Evolutionary conservation across 306 rosid genomes (phyloP), one percentile per base, ranked within the genome.

Genomic region (Rosa persica): DNA sequence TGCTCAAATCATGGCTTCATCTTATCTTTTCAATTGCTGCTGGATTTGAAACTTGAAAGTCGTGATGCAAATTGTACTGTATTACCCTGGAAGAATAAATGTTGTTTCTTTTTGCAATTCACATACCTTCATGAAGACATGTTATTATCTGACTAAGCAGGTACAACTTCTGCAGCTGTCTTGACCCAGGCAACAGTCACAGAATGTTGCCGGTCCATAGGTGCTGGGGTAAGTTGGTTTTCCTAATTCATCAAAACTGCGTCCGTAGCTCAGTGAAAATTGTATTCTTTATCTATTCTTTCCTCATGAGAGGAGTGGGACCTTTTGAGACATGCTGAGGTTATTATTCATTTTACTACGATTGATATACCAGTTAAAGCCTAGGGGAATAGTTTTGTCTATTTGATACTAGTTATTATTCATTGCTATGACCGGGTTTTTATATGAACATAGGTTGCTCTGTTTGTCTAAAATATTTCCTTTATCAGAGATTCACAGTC

Each of bases 101-200:
- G 13, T 39, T 0, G 7, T 44, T 57, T 30, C 11, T 27, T 15
- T 4, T 39, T 22, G 46, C 8, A 67, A 77, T 69, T 46, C n/a
- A 58, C 3, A 51, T 71, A 48, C 12, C 60, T 30, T 77, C 52
- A 61, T 60, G 76, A 77, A 44, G 25, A 34, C 67, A n/a, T 78
- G 51, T 65, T 76, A 19, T 44, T 79, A 76, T 88, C 57, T 85
- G 73, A 42, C 83, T 82, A 30, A 30, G 62, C 88, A 92, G 98
- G 98, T 84, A 91, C 97, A 71, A 91, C 97, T 70, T 92, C 96
- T 89, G 97, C 98, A 44, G 89, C 97, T 67, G 96, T 95, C 78
- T 80, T 95, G 76, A 87, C 97, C 68, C 98, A 89, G 11, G 96
- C 98, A 76, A 89, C 90, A 83, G 93, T 89, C 75, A 87, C 54